Conservation (phyloP, 441 rosid species). For the Daphne laureola region DNA sequence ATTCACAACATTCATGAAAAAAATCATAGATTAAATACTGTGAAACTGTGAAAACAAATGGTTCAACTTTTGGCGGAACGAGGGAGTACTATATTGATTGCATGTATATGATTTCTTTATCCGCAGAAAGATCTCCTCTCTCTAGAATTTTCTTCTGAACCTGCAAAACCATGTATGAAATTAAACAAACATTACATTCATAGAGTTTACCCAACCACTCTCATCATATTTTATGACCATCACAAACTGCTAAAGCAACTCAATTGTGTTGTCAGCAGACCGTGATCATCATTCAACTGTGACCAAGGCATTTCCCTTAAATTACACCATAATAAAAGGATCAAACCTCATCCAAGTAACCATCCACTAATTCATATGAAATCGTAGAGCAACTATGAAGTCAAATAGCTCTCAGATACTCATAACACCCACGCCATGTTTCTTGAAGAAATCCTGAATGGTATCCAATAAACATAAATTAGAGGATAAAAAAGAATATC, state of each 20-base stretch:
- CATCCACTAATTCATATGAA: slow-evolving; percentile 61
- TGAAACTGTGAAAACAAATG: too few species aligned
- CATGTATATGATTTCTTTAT: too few species aligned
- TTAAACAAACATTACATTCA: slow-evolving; percentile 10
- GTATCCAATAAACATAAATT: not conserved
- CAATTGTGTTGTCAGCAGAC: too few species aligned
- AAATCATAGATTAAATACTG: too few species aligned
- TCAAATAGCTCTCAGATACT: slow-evolving; percentile 84
- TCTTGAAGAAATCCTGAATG: slow-evolving; percentile 76
- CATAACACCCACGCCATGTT: slow-evolving; percentile 93
- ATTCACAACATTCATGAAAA: too few species aligned
- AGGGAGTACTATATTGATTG: too few species aligned
- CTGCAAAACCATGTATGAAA: slow-evolving; percentile 26
- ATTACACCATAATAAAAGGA: not conserved
- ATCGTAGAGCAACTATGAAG: slow-evolving; percentile 84
- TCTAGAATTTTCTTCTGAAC: slow-evolving; percentile 61
- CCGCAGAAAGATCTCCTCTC: slow-evolving; percentile 66
- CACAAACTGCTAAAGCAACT: not conserved
- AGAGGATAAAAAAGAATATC: not conserved
- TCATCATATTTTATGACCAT: not conserved
- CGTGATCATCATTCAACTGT: too few species aligned
- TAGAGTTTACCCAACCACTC: not conserved
- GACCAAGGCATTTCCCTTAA: too few species aligned
- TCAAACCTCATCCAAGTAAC: slow-evolving; percentile 80
- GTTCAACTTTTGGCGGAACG: too few species aligned